These are phyloP conservation scores for Nemania sp. DNA, from an alignment of 2,329 filamentous ascomycete genomes.

Conservation along the genomic window DNA sequence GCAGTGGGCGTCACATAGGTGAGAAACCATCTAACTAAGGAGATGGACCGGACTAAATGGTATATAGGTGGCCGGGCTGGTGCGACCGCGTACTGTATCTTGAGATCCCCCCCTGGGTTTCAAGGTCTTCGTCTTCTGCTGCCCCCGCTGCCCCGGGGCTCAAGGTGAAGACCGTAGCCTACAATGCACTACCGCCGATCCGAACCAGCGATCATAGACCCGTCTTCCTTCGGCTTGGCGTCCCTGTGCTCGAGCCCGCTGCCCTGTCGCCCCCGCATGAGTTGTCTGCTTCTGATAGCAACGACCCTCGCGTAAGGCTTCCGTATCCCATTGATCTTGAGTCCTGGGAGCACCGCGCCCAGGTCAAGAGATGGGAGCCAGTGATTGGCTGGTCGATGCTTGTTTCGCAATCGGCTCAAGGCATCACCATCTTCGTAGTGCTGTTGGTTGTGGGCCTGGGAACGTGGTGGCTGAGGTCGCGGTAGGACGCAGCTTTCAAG, in stretches of 20 bases:
- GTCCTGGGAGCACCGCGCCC: constrained; percentile 54
- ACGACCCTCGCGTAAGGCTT: constrained; percentile 40
- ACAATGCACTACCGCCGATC: constrained; percentile 76
- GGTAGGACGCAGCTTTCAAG: constrained; percentile 27
- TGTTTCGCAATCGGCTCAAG: constrained; percentile 57
- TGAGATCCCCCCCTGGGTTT: constrained; percentile 59
- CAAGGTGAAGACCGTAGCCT: constrained; percentile 60
- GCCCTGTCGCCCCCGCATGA: constrained; percentile 43
- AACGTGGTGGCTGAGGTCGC: constrained; percentile 48
- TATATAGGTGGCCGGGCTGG: constrained; percentile 93
- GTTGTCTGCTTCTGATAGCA: background rate
- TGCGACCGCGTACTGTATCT: constrained; percentile 88
- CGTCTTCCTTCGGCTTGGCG: constrained; percentile 70
- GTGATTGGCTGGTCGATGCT: constrained; percentile 59
- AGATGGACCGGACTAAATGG: no score
- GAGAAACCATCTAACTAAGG: no score
- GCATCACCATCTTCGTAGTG: constrained; percentile 50
- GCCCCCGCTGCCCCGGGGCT: constrained; percentile 23
- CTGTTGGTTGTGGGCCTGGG: constrained; percentile 47
- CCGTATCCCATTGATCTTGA: constrained; percentile 58
- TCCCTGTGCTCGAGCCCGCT: constrained; percentile 60
- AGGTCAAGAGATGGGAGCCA: constrained; percentile 38
- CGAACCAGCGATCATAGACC: constrained; percentile 86
- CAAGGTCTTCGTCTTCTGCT: constrained; percentile 34
- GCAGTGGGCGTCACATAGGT: constrained; percentile 77